Evolutionary conservation across 805 yeast species (phyloP).

Genomic region (Sugiyamaella marilandica): DNA sequence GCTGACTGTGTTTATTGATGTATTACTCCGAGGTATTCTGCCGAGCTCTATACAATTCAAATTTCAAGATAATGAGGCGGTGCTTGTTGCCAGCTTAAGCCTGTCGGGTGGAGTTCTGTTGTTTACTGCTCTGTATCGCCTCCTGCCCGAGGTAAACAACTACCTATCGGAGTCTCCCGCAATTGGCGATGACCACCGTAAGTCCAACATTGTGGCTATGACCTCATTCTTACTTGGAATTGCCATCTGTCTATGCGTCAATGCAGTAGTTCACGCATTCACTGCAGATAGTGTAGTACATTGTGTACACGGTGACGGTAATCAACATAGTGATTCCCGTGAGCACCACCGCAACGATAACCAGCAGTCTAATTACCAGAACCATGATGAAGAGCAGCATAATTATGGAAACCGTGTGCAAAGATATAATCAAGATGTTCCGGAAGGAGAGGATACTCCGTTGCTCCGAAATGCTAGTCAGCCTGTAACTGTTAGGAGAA

Average conservation of each 20-base stretch:
- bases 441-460: neutral
- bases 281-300: constrained; percentile 83
- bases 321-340: neutral
- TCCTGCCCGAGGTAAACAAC: constrained; percentile 62
- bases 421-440: neutral
- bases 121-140: constrained; percentile 69
- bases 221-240: constrained; percentile 57
- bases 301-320: constrained; percentile 58
- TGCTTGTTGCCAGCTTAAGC: constrained; percentile 70
- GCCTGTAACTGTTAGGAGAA: neutral
- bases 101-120: constrained; percentile 75
- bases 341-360: constrained; percentile 13
- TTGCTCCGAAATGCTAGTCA: neutral
- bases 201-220: constrained; percentile 39
- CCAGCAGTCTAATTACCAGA: constrained; percentile 14
- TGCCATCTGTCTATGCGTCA: constrained; percentile 52
- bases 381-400: constrained; percentile 12
- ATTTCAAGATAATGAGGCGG: constrained; percentile 53
- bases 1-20: constrained; percentile 56
- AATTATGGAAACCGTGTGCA: neutral
- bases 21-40: constrained; percentile 27
- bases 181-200: constrained; percentile 22
- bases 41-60: constrained; percentile 40
- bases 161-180: constrained; percentile 39
- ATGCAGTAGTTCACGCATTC: constrained; percentile 60